Evolutionary conservation across 108 stramenopile species (phyloP), one percentile per base, ranked within the genome.

Genomic region (Cylindrotheca fusiformis): DNA sequence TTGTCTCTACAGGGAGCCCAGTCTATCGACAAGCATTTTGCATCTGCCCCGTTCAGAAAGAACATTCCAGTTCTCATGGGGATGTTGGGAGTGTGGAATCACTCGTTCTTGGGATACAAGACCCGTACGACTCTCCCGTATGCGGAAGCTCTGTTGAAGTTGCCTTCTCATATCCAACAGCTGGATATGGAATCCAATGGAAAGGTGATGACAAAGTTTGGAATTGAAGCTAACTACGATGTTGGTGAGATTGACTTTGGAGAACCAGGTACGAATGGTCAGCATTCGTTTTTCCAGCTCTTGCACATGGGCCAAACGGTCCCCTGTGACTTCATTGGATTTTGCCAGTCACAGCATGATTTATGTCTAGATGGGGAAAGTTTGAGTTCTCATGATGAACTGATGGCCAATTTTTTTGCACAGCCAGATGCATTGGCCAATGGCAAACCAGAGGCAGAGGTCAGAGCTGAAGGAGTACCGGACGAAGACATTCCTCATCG

Each of bases 121-220:
- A 76, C 88, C 3, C 63, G 91, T 30, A 85, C 90, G 25, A 76
- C 83, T 22, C 76, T 99, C 36, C 98, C 99, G 3, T 99, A 99
- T 76, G 95, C 97, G 2, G 95, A 99, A 81, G 99, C 98, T 2
- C 74, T 99, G 26, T 67, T 98, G 62, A 90, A 91, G 58, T 80
- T 99, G 55, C 97, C 99, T n/a, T 97, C 98, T 27, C 98, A 99
- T 76, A 97, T 99, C 62, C 99, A 99, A 78, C 99, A 99, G 76
- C 79, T 99, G 58, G 97, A 97, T 69, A 99, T 99, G 99, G 99
- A 99, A 65, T 90, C 88, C 14, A 93, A 93, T 63, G 91, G 91
- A 48, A 91, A 91, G 71, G 59, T 79, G 65, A 94, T 96, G 72
- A 90, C 86, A 29, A 81, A 78, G 31, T 78, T 92, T 65, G 95